A percentile compares a stretch with the other conserved stretches of the same genome.
phyloP scores from a whole-genome alignment of 768 basidiomycete genomes.

The Lactarius hengduanensis region DNA sequence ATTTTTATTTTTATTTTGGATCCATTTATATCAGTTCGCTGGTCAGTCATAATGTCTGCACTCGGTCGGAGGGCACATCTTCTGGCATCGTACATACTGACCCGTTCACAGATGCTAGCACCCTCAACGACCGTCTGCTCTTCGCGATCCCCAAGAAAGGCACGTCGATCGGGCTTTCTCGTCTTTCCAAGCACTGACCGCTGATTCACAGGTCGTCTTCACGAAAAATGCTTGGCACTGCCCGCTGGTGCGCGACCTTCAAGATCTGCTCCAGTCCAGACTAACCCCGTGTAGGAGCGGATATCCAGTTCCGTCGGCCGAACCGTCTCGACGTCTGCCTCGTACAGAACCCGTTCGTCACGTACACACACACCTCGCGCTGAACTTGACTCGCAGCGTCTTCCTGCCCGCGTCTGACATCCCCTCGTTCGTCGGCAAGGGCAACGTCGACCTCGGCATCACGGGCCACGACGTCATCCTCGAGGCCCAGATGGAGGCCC shows the following conservation, averaged over 20 bases:
- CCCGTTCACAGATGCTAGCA: conserved; percentile 56
- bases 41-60: background rate
- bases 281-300: conserved; percentile 61
- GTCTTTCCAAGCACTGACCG: background rate
- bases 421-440: conserved; percentile 97
- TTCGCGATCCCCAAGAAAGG: conserved; percentile 99
- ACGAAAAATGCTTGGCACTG: conserved; percentile 87
- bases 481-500: conserved; percentile 78
- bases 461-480: conserved; percentile 98
- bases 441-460: conserved; percentile 94
- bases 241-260: conserved; percentile 57
- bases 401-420: conserved; percentile 98
- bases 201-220: conserved; percentile 62
- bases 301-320: conserved; percentile 90
- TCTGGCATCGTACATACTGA: background rate
- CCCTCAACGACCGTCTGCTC: conserved; percentile 79
- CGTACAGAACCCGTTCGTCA: conserved; percentile 64
- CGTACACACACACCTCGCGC: background rate
- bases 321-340: conserved; percentile 89
- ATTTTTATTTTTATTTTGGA: too few species aligned
- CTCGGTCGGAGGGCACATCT: conserved; percentile 8
- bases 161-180: conserved; percentile 30
- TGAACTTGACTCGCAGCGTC: conserved; percentile 52
- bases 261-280: background rate
- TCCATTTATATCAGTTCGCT: background rate